phyloP scores from a whole-genome alignment of 164 flowering plant species.

The Santalum album region DNA sequence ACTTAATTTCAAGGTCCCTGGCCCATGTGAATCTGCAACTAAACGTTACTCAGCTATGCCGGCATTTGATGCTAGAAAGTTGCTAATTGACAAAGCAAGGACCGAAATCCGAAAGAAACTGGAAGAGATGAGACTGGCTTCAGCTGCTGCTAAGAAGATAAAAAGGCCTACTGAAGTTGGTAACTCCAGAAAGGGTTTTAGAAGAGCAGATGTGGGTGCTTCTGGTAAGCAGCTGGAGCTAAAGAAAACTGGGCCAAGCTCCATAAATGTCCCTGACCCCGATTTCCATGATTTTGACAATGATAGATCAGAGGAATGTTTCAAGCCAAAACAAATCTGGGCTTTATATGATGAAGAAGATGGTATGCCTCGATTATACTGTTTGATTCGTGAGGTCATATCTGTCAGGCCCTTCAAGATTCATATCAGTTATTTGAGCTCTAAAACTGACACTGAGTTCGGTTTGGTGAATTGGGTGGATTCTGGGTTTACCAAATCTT shows the following conservation, averaged over 20 bases:
- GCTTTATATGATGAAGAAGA: slow-evolving; percentile 91
- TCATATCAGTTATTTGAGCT: slow-evolving; percentile 54
- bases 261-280: slow-evolving; percentile 70
- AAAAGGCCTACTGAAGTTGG: slow-evolving; percentile 14
- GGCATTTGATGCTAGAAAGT: slow-evolving; percentile 56
- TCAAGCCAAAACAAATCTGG: slow-evolving; percentile 87
- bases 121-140: slow-evolving; percentile 38
- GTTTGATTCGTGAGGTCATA: slow-evolving; percentile 61
- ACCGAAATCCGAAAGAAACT: slow-evolving; percentile 53
- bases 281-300: slow-evolving; percentile 89
- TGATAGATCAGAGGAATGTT: slow-evolving; percentile 75
- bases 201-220: slow-evolving; percentile 7
- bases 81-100: slow-evolving; percentile 69
- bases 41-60: slow-evolving; percentile 36
- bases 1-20: slow-evolving; percentile 15
- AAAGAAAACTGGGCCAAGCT: slow-evolving; percentile 23
- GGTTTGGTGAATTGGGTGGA: slow-evolving; percentile 60
- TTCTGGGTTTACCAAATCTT: slow-evolving; percentile 68
- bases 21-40: slow-evolving; percentile 18
- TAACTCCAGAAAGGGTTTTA: slow-evolving; percentile 12
- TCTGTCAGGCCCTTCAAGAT: slow-evolving; percentile 76
- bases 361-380: slow-evolving; percentile 94
- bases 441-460: slow-evolving; percentile 61
- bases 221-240: slow-evolving; percentile 11
- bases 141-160: slow-evolving; percentile 23